Conservation (phyloP, 2,329 filamentous ascomycete species). For the Clarireedia sp. region DNA sequence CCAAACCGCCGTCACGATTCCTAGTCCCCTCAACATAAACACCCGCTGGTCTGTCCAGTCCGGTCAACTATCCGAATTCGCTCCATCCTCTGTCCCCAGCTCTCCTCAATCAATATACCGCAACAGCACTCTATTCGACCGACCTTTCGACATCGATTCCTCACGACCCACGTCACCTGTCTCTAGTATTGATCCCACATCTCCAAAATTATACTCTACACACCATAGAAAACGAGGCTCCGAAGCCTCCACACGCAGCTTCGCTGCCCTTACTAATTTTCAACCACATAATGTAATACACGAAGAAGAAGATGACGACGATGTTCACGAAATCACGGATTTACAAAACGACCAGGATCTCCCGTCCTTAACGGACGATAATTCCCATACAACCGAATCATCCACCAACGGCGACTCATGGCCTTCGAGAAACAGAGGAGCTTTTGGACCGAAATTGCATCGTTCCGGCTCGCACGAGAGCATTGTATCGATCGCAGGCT, state of each 20-base stretch:
- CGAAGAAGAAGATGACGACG: conserved; percentile 30
- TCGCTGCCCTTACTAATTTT: conserved; percentile 29
- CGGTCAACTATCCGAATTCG: conserved; percentile 53
- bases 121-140: conserved; percentile 71
- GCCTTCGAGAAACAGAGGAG: conserved; percentile 24
- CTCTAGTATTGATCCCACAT: conserved; percentile 63
- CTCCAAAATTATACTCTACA: conserved; percentile 44
- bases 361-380: conserved; percentile 20
- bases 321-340: conserved; percentile 24
- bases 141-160: conserved; percentile 50
- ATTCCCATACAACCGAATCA: conserved; percentile 19
- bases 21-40: conserved; percentile 35
- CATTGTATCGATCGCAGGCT: conserved; percentile 75
- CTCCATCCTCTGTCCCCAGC: conserved; percentile 66
- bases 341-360: conserved; percentile 15
- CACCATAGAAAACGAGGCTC: conserved; percentile 52
- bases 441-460: conserved; percentile 43
- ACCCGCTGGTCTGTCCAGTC: conserved; percentile 60
- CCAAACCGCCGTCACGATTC: conserved; percentile 44
- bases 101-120: conserved; percentile 72
- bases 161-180: conserved; percentile 76
- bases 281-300: conserved; percentile 31
- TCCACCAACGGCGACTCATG: conserved; percentile 14
- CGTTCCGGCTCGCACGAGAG: conserved; percentile 77
- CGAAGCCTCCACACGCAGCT: conserved; percentile 44